Base-by-base conservation (phyloP, 2,329 filamentous ascomycete genomes). In the Penicillium paneum region DNA sequence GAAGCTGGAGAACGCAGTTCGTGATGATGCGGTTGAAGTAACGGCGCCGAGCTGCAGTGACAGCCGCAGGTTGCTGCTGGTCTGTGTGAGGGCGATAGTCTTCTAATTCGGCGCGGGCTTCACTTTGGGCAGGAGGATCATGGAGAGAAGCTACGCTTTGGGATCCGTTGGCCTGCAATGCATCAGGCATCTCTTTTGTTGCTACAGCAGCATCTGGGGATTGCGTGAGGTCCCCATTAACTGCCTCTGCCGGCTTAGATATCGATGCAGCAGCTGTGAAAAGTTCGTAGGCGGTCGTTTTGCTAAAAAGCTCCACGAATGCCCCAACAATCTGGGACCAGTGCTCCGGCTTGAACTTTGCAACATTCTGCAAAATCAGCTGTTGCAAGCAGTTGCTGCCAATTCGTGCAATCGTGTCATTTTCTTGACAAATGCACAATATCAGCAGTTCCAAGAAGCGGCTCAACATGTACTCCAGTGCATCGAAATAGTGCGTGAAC, bases 21-120 rank as follows among this genome's bases (percentile, higher is more conserved):
- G 93, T 97, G 74, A 99, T 99, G 73, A 99, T 99, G 64, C 93
- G 90, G 76, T 99, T 99, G 81, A 99, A 99, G 79, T 97, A 97
- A 49, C 92, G 88, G 34, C 94, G 85, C 26, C 94, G 89, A 0
- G 94, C 91, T 2, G 91, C 91, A 1, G 94, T 97, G 5, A 99
- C 93, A 1, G 95, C 89, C 6, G 96, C 83, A 0, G 93, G 91
- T 56, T 95, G 91, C 71, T 94, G 90, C 71, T 95, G 91, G 50
- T 83, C 85, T 24, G 84, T 83, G 35, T 87, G 81, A 5, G 91
- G 90, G 60, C 87, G 89, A 76, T 96, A 97, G 69, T 97, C 92
- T 71, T 99, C 94, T 1, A 96, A 80, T 29, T 81, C 69, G 61
- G 77, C 63, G 34, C 63, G 63, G 31, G 60, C 63, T 42, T 63